phyloP scores from a whole-genome alignment of 2,329 filamentous ascomycete genomes.

The Tolypocladium amazonense region DNA sequence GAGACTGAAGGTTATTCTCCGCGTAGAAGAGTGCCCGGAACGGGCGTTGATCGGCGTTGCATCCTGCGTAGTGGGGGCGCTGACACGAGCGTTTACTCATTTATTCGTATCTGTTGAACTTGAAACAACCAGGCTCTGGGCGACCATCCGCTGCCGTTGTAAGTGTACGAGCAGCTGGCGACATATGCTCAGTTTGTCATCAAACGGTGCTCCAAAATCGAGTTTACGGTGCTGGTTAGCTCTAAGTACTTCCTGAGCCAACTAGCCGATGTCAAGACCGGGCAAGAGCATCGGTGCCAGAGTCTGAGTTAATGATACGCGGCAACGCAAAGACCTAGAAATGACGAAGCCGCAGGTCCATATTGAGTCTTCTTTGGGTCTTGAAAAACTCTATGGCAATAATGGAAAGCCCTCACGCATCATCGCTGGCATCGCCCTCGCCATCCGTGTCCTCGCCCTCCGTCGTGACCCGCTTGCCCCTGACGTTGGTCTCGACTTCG shows the following conservation, averaged over 20 bases:
- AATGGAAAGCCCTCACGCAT: background rate
- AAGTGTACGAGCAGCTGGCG: background rate
- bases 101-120: background rate
- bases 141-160: background rate
- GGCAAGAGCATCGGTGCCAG: too few relatives aligned
- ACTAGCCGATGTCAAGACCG: background rate
- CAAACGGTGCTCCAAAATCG: too few relatives aligned
- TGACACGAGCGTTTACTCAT: background rate
- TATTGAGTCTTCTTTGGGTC: background rate
- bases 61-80: background rate
- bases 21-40: background rate
- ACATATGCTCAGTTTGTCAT: background rate
- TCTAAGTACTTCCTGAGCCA: too few relatives aligned
- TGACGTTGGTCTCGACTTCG: conserved; percentile 67
- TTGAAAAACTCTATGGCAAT: background rate
- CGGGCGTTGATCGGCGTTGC: background rate
- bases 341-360: background rate
- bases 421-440: conserved; percentile 13
- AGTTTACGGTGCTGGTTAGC: too few relatives aligned
- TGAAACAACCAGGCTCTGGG: background rate
- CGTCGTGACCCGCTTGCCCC: conserved; percentile 55
- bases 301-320: background rate
- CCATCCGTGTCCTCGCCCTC: conserved; percentile 74
- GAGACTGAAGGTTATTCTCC: background rate
- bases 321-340: background rate